A percentile compares a stretch with the other conserved stretches of the same genome.
Evolutionary conservation across 208 protist genomes (phyloP).

Genomic region (Trypanosoma grayi): DNA sequence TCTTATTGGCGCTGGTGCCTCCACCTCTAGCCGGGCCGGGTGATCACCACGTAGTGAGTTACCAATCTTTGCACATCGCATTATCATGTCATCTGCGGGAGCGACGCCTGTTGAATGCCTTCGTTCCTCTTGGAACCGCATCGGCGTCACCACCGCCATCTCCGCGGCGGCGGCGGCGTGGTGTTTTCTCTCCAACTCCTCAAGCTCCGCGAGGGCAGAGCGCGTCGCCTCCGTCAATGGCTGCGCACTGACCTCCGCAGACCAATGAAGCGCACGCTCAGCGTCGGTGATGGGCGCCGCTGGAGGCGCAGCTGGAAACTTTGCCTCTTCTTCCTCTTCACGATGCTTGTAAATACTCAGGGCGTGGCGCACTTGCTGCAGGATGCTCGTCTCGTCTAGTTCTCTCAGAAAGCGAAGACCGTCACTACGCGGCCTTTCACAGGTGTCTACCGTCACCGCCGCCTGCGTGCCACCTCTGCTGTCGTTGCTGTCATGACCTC

Average conservation of each 20-base stretch:
- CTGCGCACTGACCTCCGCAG: background rate
- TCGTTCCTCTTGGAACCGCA: too few relatives aligned
- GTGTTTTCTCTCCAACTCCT: constrained; percentile 8
- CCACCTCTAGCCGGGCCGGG: too few relatives aligned
- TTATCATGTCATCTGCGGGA: too few relatives aligned
- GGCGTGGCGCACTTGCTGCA: background rate
- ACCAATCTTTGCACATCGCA: too few relatives aligned
- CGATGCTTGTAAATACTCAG: background rate
- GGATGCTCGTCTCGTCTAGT: background rate
- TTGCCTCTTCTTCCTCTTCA: background rate
- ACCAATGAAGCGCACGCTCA: background rate
- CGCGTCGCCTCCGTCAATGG: background rate
- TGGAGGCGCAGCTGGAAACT: too few relatives aligned
- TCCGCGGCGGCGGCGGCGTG: background rate
- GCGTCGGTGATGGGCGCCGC: background rate
- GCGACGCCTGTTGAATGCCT: too few relatives aligned
- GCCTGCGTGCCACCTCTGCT: background rate
- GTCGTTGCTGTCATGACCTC: too few relatives aligned
- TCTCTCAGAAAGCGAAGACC: background rate
- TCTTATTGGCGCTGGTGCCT: too few relatives aligned
- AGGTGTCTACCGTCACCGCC: background rate
- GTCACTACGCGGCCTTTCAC: background rate
- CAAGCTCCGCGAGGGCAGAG: constrained; percentile 1
- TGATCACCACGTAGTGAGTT: too few relatives aligned
- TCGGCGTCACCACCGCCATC: background rate